Percentiles rank a stretch among this genome's conserved stretches.
Conservation (phyloP, 75 land plant species). For the Gnetum montanum region DNA sequence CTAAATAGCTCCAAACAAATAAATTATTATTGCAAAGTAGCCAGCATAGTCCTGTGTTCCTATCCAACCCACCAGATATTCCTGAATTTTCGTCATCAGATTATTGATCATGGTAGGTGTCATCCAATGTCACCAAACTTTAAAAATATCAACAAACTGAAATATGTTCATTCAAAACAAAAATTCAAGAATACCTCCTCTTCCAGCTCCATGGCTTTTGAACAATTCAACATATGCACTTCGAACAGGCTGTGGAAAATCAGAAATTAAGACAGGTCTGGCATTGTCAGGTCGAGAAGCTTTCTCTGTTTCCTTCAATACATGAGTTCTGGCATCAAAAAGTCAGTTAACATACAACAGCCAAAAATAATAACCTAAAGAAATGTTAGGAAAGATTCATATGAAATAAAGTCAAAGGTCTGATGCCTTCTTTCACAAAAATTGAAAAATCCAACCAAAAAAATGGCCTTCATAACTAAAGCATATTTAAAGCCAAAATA, state of each 20-base stretch:
- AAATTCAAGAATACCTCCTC: slow-evolving; percentile 2
- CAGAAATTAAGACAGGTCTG: slow-evolving; percentile 80
- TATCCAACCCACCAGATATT: slow-evolving; percentile 89
- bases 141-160: background rate
- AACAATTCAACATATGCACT: slow-evolving; percentile 41
- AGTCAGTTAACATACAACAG: background rate
- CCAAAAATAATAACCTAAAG: background rate
- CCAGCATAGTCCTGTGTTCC: slow-evolving; percentile 66
- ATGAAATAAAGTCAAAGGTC: too few relatives aligned
- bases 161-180: background rate
- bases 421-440: too few relatives aligned
- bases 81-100: slow-evolving; percentile 20
- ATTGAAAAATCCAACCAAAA: too few relatives aligned
- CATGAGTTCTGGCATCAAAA: slow-evolving; percentile 25
- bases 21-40: slow-evolving; percentile 51
- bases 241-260: slow-evolving; percentile 86
- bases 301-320: slow-evolving; percentile 28
- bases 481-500: too few relatives aligned
- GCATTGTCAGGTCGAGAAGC: slow-evolving; percentile 38
- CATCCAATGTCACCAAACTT: background rate
- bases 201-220: slow-evolving; percentile 21
- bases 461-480: too few relatives aligned
- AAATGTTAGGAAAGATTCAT: too few relatives aligned
- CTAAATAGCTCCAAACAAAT: slow-evolving; percentile 79
- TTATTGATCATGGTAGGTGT: background rate